A percentile compares a stretch with the other conserved stretches of the same genome.
Conservation (phyloP, 225 moss, liverwort and hornwort genomes). For the Polytrichum commune region DNA sequence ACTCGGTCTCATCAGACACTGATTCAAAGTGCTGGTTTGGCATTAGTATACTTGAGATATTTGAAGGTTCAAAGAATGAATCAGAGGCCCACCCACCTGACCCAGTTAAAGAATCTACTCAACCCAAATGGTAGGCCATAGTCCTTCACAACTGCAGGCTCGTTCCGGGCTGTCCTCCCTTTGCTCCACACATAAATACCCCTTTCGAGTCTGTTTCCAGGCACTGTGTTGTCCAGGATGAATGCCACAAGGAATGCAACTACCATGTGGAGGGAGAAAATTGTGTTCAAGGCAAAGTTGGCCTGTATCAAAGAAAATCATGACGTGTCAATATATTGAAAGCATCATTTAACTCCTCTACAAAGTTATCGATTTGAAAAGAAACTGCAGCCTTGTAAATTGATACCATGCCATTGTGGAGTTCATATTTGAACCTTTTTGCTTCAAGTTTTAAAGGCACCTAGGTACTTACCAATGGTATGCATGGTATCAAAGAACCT, state of each 20-base stretch:
- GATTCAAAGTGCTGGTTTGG: no score
- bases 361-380: not conserved
- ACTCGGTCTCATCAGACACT: not conserved
- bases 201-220: slow-evolving; percentile 73
- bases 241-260: slow-evolving; percentile 80
- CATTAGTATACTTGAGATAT: not conserved
- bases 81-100: slow-evolving; percentile 76
- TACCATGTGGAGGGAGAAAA: slow-evolving; percentile 86
- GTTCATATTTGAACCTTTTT: no score
- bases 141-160: slow-evolving; percentile 68
- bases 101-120: slow-evolving; percentile 72
- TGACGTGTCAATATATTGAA: not conserved
- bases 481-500: no score
- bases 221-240: slow-evolving; percentile 77
- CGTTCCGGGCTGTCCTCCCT: slow-evolving; percentile 59
- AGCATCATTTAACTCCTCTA: not conserved
- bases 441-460: no score
- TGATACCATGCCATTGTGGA: no score
- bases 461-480: no score
- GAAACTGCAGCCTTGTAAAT: no score
- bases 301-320: slow-evolving; percentile 23
- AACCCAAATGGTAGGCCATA: slow-evolving; percentile 70
- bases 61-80: not conserved
- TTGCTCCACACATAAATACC: slow-evolving; percentile 76
- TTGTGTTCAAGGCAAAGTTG: slow-evolving; percentile 72